Base-by-base conservation (phyloP, 139 green algal species). In the Pedinophyceae sp. region DNA sequence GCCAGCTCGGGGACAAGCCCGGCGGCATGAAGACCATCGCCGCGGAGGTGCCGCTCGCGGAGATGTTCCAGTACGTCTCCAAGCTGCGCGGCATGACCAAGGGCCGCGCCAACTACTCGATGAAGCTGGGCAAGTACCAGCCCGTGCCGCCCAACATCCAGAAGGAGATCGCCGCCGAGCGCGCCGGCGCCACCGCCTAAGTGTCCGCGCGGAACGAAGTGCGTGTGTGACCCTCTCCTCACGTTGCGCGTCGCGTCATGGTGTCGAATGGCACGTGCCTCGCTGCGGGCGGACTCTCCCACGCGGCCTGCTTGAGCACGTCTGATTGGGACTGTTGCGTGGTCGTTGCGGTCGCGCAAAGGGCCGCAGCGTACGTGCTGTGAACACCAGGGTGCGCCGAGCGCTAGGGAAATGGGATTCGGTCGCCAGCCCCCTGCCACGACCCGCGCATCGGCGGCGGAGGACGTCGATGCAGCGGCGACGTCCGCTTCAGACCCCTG, bases 61-160 rank as follows among this genome's bases (percentile, higher is more conserved):
- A 96, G 78, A 98, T 98, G 90, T 97, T 97, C 74, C 74, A 88
- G 56, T 97, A 97, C 61, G 88, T 98, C 19, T 86, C 67, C 49
- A 89, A 75, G 39, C 80, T 98, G 60, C 82, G 70, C 16, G 72
- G 74, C 48, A 88, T 92, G 83, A 93, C 84, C 68, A 97, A 98
- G 84, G 91, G 91, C 19, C 82, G 91, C 40, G 91, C 86, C 7
- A 78, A 93, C 64, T 98, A 98, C 77, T 82, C 64, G 15, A 98
- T 98, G 90, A 66, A 81, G 62, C 64, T 93, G 40, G 71, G 78
- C 25, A 80, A 82, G 54, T 98, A 97, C 64, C 82, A 95, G 30
- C 70, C 87, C 29, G 85, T 97, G 65, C 91, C 91, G 5, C 72
- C 72, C 28, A 79, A 91, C 71, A 94, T 98, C 64, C 86, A 98